A percentile compares a stretch with the other conserved stretches of the same genome.
These are phyloP conservation scores for Claviceps sorghi DNA, from an alignment of 2,329 filamentous ascomycete species.

Conservation along the genomic window DNA sequence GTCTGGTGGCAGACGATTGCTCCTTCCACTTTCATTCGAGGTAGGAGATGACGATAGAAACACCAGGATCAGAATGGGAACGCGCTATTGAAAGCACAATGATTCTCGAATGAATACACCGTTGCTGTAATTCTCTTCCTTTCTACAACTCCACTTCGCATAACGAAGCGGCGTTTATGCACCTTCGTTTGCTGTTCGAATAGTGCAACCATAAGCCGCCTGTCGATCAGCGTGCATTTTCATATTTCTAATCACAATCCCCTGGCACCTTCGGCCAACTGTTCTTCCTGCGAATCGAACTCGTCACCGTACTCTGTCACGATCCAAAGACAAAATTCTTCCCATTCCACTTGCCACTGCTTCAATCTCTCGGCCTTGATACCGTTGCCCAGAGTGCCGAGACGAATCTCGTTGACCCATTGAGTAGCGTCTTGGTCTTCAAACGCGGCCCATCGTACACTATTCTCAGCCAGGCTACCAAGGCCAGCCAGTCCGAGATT, in stretches of 20 bases:
- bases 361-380: conserved; percentile 58
- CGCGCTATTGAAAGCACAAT: neutral
- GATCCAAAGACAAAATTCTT: conserved; percentile 83
- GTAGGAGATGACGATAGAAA: neutral
- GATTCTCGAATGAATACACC: neutral
- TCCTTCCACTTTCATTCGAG: neutral
- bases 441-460: conserved; percentile 76
- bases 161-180: neutral
- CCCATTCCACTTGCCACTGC: conserved; percentile 71
- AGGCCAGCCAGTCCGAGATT: conserved; percentile 80
- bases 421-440: conserved; percentile 59
- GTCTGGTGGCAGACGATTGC: neutral
- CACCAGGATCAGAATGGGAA: neutral
- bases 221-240: neutral
- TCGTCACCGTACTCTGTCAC: conserved; percentile 61
- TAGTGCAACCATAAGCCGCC: neutral
- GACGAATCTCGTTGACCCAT: conserved; percentile 59
- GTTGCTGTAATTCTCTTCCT: neutral
- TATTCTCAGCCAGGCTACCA: conserved; percentile 81
- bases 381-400: conserved; percentile 57
- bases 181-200: neutral
- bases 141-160: neutral
- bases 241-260: neutral
- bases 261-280: neutral
- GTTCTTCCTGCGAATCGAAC: conserved; percentile 27